Evolutionary conservation across 257 asterid species (phyloP).

Genomic region (Gentiana macrophylla): DNA sequence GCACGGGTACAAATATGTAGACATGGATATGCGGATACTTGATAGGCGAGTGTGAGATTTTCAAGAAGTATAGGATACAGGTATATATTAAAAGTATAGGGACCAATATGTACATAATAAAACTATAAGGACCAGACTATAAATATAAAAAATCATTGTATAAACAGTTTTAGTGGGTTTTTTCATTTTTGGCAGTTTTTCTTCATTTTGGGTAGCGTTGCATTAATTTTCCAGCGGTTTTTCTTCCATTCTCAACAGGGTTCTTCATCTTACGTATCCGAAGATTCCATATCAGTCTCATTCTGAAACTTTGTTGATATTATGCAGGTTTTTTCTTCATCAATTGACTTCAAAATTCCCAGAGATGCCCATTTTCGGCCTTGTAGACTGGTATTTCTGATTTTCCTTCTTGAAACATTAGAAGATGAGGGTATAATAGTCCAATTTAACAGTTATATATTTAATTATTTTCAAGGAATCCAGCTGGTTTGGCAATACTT

Average conservation of each 20-base stretch:
- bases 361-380: slow-evolving; percentile 62
- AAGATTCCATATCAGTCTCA: background rate
- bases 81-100: no score
- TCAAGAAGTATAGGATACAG: no score
- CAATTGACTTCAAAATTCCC: slow-evolving; percentile 65
- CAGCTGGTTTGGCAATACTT: slow-evolving; percentile 92
- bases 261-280: background rate
- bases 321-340: slow-evolving; percentile 63
- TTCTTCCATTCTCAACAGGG: no score
- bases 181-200: background rate
- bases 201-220: no score
- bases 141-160: no score
- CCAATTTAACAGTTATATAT: slow-evolving; percentile 5
- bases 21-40: no score
- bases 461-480: slow-evolving; percentile 49
- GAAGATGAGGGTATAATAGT: background rate
- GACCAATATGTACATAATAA: no score
- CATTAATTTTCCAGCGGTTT: no score
- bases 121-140: no score
- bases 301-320: slow-evolving; percentile 2
- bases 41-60: no score
- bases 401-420: slow-evolving; percentile 7
- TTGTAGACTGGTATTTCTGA: slow-evolving; percentile 70
- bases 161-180: no score
- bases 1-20: no score